Evolutionary conservation across 371 early-diverging fungal genomes (phyloP).

Genomic region (Rhizopus stolonifer): DNA sequence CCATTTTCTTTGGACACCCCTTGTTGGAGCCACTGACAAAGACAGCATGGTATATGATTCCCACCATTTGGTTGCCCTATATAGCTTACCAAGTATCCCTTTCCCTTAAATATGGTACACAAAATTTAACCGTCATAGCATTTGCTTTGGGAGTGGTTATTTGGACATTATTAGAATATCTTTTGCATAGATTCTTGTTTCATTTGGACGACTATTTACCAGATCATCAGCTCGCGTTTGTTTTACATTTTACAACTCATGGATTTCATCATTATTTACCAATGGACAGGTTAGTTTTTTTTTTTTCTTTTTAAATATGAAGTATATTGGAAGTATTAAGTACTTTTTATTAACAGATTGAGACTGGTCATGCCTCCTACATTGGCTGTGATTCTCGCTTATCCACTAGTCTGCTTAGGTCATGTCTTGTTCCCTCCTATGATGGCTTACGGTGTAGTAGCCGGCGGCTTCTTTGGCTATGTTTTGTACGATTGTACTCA

Average conservation of each 20-base stretch:
- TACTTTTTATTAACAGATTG: constrained; percentile 48
- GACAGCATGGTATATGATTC: constrained; percentile 91
- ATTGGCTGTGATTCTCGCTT: constrained; percentile 65
- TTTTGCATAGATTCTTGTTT: constrained; percentile 89
- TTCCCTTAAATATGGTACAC: constrained; percentile 16
- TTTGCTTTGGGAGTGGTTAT: constrained; percentile 67
- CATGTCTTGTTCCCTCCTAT: constrained; percentile 53
- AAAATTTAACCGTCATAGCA: constrained; percentile 9
- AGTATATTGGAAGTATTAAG: too few relatives aligned
- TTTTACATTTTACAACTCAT: constrained; percentile 83
- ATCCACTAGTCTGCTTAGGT: constrained; percentile 57
- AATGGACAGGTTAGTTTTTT: constrained; percentile 74
- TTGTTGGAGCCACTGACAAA: constrained; percentile 78
- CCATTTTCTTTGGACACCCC: constrained; percentile 75
- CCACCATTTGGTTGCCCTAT: constrained; percentile 85
- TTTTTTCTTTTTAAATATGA: background rate
- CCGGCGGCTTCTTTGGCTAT: constrained; percentile 84
- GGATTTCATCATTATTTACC: constrained; percentile 95
- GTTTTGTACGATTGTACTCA: constrained; percentile 89
- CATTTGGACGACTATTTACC: constrained; percentile 87
- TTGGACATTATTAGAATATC: constrained; percentile 84
- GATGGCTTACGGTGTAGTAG: constrained; percentile 62
- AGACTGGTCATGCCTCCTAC: constrained; percentile 96
- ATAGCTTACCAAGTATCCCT: constrained; percentile 34
- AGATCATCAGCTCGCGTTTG: constrained; percentile 72